Base-by-base conservation (phyloP, 169 alveolate species). In the Plasmodium billcollinsi region DNA sequence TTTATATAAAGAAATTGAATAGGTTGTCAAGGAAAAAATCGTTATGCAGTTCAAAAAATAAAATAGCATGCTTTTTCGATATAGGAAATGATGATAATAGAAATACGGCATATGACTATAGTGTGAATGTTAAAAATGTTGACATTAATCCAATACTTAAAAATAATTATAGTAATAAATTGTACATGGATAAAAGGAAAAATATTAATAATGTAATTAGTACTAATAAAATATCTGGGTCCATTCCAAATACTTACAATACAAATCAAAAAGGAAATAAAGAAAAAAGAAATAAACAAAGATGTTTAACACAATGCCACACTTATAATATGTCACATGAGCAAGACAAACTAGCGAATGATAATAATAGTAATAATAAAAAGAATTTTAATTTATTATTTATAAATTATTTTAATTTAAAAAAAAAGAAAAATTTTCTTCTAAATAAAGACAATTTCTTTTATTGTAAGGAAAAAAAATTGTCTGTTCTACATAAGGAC, bases 361-460 rank as follows among this genome's bases (percentile, higher is more conserved):
- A 62, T 21, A 21, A 20, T 20, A 24, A 26, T 12, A 62, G n/a
- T 8, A 24, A 20, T 21, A 12, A 21, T 24, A 62, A 15, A 62
- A 73, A 15, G 8, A 15, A 24, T n/a, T 69, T 52, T 12, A 62
- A 75, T n/a, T 6, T 45, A 47, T 62, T 75, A 45, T 75, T 75
- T 52, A 75, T 75, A 45, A 75, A 75, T 54, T 54, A 61, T 33
- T 24, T 56, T 29, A 43, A 47, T 62, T 75, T 63, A 7, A 61
- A 24, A 18, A 6, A 20, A 11, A 62, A 62, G 62, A 61, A 8
- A 9, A 52, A 73, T 21, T 26, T n/a, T 56, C 29, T 61, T 43
- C 45, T 75, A 24, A 75, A 50, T 15, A 70, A 70, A 21, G 52
- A 26, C 9, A 54, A 63, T 11, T 18, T 18, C 29, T 20, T 61